Evolutionary conservation across 208 protist genomes (phyloP).

Genomic region (Borovskyia barvae): DNA sequence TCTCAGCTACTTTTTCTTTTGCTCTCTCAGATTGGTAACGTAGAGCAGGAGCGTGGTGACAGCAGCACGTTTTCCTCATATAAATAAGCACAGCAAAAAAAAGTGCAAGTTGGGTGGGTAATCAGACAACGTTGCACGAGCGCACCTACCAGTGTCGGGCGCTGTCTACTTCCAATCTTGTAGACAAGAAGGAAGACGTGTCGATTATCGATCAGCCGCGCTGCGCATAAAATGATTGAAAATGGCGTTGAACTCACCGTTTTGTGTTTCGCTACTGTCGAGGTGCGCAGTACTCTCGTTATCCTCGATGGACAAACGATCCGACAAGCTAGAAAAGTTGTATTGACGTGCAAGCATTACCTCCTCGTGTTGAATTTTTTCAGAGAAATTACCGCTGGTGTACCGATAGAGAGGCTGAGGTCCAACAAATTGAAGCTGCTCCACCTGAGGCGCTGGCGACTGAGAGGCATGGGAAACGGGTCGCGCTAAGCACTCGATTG

Average conservation of each 20-base stretch:
- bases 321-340: conserved; percentile 18
- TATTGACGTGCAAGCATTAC: conserved; percentile 25
- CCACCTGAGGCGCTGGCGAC: conserved; percentile 1
- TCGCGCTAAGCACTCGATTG: too few species aligned
- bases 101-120: too few species aligned
- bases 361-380: conserved; percentile 23
- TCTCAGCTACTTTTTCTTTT: too few species aligned
- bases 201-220: neutral
- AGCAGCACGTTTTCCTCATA: too few species aligned
- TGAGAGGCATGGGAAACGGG: too few species aligned
- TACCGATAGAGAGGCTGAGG: conserved; percentile 21
- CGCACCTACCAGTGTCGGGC: too few species aligned
- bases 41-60: too few species aligned
- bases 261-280: neutral
- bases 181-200: conserved; percentile 1
- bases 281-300: conserved; percentile 7
- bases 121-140: too few species aligned
- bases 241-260: conserved; percentile 20
- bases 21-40: too few species aligned
- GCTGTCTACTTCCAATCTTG: too few species aligned
- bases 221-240: conserved; percentile 24
- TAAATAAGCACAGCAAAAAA: conserved; percentile 7
- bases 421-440: neutral
- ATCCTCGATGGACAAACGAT: conserved; percentile 8
- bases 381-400: conserved; percentile 19